phyloP scores from a whole-genome alignment of 257 asterid species.

The Nicotiana sylvestris region DNA sequence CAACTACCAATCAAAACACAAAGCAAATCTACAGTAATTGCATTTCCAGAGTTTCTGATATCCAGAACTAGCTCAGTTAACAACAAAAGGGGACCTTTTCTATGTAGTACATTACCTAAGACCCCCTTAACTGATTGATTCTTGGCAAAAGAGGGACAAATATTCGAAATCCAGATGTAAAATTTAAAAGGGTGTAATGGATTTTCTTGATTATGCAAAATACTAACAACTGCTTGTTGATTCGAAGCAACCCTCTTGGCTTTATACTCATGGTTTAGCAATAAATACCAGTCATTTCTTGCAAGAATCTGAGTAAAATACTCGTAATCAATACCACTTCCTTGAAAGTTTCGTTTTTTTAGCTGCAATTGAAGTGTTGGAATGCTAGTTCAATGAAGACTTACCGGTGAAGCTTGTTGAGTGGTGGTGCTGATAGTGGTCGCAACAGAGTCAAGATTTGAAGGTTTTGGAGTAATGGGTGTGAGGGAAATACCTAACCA shows the following conservation, averaged over 20 bases:
- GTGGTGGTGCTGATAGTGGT: constrained; percentile 12
- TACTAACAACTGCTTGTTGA: constrained; percentile 44
- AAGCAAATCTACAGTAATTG: constrained; percentile 59
- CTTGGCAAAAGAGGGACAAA: constrained; percentile 41
- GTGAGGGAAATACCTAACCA: background rate
- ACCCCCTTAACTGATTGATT: constrained; percentile 47
- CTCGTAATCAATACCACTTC: constrained; percentile 46
- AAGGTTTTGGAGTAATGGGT: constrained; percentile 22
- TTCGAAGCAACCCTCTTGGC: constrained; percentile 37
- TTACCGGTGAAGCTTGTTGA: constrained; percentile 39
- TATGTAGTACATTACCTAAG: constrained; percentile 50
- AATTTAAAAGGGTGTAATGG: constrained; percentile 56
- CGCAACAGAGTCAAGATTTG: constrained; percentile 22
- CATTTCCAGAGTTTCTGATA: constrained; percentile 50
- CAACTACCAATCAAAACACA: constrained; percentile 73
- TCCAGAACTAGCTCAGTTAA: constrained; percentile 65
- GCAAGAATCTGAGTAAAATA: constrained; percentile 51
- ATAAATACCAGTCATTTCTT: constrained; percentile 75
- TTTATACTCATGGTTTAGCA: constrained; percentile 64
- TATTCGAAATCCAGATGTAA: constrained; percentile 58
- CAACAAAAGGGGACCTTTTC: constrained; percentile 77
- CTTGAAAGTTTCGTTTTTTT: constrained; percentile 13
- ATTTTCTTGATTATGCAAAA: constrained; percentile 76
- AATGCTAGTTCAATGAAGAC: constrained; percentile 12
- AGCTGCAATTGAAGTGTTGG: constrained; percentile 29